Evolutionary conservation across 805 yeast genomes (phyloP).

Genomic region (Nakazawaea siamensis): DNA sequence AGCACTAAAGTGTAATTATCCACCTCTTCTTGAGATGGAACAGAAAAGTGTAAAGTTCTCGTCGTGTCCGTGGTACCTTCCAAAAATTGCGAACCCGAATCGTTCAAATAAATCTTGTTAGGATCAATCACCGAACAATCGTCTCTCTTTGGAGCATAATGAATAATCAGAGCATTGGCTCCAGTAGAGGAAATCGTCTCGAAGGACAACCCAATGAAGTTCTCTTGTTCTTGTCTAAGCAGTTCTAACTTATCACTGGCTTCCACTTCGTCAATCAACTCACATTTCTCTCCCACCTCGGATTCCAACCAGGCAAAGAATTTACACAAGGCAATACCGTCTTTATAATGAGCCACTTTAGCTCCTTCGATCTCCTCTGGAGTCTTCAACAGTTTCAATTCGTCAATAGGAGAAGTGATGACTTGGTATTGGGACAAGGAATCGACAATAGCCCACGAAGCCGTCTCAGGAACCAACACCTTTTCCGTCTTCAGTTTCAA

Average conservation of each 20-base stretch:
- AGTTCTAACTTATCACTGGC: slow-evolving; percentile 54
- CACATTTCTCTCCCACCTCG: slow-evolving; percentile 30
- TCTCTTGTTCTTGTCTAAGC: slow-evolving; percentile 43
- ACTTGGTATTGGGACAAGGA: slow-evolving; percentile 30
- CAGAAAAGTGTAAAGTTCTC: slow-evolving; percentile 47
- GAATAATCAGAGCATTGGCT: slow-evolving; percentile 70
- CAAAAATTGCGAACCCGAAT: slow-evolving; percentile 53
- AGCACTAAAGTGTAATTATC: slow-evolving; percentile 48
- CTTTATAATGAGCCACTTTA: slow-evolving; percentile 44
- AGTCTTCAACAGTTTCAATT: slow-evolving; percentile 45
- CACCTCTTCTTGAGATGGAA: slow-evolving; percentile 36
- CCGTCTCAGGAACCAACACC: slow-evolving; percentile 44
- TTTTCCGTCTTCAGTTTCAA: slow-evolving; percentile 29
- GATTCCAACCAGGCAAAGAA: slow-evolving; percentile 55
- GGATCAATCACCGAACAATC: slow-evolving; percentile 42
- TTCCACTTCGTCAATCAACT: slow-evolving; percentile 51
- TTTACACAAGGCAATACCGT: slow-evolving; percentile 45
- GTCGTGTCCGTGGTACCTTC: slow-evolving; percentile 64
- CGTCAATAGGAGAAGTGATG: slow-evolving; percentile 50
- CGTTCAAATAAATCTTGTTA: slow-evolving; percentile 42
- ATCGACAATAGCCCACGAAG: slow-evolving; percentile 64
- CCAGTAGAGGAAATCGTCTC: slow-evolving; percentile 72
- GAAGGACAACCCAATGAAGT: slow-evolving; percentile 59
- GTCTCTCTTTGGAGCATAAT: slow-evolving; percentile 50
- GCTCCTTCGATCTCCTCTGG: slow-evolving; percentile 42